A percentile compares a stretch with the other conserved stretches of the same genome.
Conservation (phyloP, 2,329 filamentous ascomycete genomes). For the Furcasterigmium furcatum region DNA sequence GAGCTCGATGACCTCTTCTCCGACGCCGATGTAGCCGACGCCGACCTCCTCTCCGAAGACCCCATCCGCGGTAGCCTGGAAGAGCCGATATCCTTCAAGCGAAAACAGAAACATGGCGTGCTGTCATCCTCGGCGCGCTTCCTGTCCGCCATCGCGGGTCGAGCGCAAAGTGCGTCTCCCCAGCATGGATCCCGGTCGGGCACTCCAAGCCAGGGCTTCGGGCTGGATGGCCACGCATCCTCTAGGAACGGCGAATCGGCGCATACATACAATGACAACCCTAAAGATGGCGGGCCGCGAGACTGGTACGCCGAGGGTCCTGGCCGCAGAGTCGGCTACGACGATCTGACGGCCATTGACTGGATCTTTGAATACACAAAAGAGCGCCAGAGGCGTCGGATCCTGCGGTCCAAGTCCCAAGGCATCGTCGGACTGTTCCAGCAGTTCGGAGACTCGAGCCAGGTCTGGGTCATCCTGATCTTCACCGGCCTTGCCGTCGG, state of each 20-base stretch:
- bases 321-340: conserved; percentile 87
- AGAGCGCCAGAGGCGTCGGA: conserved; percentile 83
- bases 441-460: conserved; percentile 76
- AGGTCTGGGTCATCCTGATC: conserved; percentile 88
- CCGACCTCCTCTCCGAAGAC: conserved; percentile 49
- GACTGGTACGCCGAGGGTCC: conserved; percentile 94
- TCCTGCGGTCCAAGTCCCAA: conserved; percentile 64
- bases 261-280: not conserved
- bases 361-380: conserved; percentile 99
- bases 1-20: conserved; percentile 41
- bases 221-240: conserved; percentile 10
- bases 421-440: conserved; percentile 71
- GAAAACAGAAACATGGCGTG: conserved; percentile 54
- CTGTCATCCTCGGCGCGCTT: conserved; percentile 44
- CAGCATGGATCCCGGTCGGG: conserved; percentile 9
- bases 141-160: conserved; percentile 43
- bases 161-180: conserved; percentile 15
- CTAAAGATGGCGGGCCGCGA: conserved; percentile 45
- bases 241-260: conserved; percentile 1
- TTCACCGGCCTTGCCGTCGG: conserved; percentile 83
- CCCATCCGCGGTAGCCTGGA: conserved; percentile 47
- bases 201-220: conserved; percentile 16
- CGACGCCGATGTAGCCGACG: conserved; percentile 32
- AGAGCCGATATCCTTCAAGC: conserved; percentile 67
- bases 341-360: conserved; percentile 95